phyloP scores from a whole-genome alignment of 2,329 filamentous ascomycete genomes.

The Penicillium sp. region DNA sequence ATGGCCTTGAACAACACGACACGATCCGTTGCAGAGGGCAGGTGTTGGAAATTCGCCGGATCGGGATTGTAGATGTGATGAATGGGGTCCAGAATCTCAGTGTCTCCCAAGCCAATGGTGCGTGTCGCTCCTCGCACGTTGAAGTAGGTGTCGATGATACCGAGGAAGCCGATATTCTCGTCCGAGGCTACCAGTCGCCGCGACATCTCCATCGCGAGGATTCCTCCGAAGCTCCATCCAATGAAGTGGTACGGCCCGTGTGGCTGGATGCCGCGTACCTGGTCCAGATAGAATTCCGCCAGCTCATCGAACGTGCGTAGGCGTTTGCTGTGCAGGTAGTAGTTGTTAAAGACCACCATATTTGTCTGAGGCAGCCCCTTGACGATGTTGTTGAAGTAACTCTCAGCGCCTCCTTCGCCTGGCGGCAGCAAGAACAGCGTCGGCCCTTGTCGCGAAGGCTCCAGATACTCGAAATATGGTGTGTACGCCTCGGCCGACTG shows the following conservation, averaged over 20 bases:
- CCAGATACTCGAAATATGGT: background rate
- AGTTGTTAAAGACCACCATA: background rate
- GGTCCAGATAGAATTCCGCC: background rate
- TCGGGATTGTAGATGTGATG: slow-evolving; percentile 1
- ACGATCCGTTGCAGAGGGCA: background rate
- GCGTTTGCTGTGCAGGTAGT: background rate
- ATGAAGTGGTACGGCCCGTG: background rate
- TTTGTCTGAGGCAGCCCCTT: background rate
- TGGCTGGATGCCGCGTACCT: background rate
- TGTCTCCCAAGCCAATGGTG: background rate
- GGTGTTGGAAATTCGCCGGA: background rate
- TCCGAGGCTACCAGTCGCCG: background rate
- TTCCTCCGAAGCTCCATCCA: background rate
- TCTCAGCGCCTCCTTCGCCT: background rate
- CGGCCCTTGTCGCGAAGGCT: background rate
- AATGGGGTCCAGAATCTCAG: background rate
- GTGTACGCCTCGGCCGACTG: background rate
- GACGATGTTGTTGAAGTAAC: background rate
- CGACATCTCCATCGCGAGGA: background rate
- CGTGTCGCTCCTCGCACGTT: background rate
- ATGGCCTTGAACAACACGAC: background rate
- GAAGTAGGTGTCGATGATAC: background rate
- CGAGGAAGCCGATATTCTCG: background rate
- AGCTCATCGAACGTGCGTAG: background rate
- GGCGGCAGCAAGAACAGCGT: background rate